Base-by-base conservation (phyloP, 179 eudicot genomes). In the Sideroxylon spinosum region DNA sequence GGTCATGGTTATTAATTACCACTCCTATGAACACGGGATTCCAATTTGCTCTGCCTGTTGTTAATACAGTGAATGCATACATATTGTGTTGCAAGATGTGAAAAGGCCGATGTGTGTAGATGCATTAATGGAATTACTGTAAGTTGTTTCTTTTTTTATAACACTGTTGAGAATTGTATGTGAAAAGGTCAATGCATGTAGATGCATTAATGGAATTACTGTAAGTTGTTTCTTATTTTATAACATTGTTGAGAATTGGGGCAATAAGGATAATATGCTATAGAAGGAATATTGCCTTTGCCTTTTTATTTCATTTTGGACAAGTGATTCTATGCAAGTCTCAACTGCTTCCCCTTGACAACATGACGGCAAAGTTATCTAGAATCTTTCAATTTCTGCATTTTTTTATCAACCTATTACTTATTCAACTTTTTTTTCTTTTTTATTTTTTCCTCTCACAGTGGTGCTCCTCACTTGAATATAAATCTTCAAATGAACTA, bases 401-500 rank as follows among this genome's bases (percentile, higher is more conserved):
- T 29, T 12, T 10, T 52, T 52, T 52, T 14, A 9, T 10, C 2
- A 52, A 52, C 0, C 9, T 52, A 14, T 71, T 60, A 44, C 10
- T 64, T 52, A 20, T 10, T 4, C 72, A 20, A 28, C 28, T 50
- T 9, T 61, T 53, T 52, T 61, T 7, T 77, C 44, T 60, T 52
- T 19, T 73, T 22, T 19, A 37, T 37, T 1, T 37, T 37, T 37
- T 37, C 44, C 44, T 6, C 50, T 57, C 66, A 6, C 85, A 87
- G 90, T 44, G 77, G 95, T 76, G 91, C 97, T 80, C 98, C 90
- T 82, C 98, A 94, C 87, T 76, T 89, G 76, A 94, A 94, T 72
- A 86, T 94, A 81, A 94, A 94, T 82, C 97, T 94, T 79, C 93
- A 92, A 50, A 94, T 94, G 98, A 94, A 94, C 89, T 94, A 94